phyloP scores from a whole-genome alignment of 176 grass and related monocot species.

The Saccharum spontaneum region DNA sequence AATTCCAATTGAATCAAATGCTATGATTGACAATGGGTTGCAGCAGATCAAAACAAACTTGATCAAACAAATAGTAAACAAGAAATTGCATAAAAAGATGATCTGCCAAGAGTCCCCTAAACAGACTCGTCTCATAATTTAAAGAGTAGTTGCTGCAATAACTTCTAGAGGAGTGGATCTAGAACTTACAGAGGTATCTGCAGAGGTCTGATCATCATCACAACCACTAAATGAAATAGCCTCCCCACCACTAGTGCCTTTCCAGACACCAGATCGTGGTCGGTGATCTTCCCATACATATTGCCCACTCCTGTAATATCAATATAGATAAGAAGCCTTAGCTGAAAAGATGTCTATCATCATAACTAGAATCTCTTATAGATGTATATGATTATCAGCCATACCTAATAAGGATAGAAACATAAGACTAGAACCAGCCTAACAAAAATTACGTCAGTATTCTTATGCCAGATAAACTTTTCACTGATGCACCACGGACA shows the following conservation, averaged over 20 bases:
- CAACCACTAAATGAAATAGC: conserved; percentile 97
- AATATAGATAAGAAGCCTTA: conserved; percentile 28
- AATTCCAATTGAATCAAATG: conserved; percentile 30
- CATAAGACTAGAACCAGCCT: conserved; percentile 2
- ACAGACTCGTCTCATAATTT: neutral
- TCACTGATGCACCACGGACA: neutral
- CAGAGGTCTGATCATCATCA: conserved; percentile 92
- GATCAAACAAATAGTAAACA: conserved; percentile 7
- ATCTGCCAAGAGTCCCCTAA: neutral
- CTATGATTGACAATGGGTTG: neutral
- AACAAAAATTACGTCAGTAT: conserved; percentile 8
- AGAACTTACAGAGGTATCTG: conserved; percentile 88
- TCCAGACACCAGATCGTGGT: conserved; percentile 89
- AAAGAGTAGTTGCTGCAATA: conserved; percentile 9
- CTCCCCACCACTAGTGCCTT: conserved; percentile 92
- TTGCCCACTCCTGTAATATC: conserved; percentile 60
- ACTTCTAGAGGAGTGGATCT: conserved; percentile 2
- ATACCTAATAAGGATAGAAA: conserved; percentile 15
- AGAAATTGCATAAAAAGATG: neutral
- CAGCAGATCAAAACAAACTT: conserved; percentile 1
- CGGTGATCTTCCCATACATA: conserved; percentile 98
- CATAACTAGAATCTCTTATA: conserved; percentile 10
- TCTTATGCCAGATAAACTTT: neutral
- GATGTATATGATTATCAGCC: conserved; percentile 18
- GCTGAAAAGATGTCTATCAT: neutral